Percentiles rank a stretch among this genome's conserved stretches.
Evolutionary conservation across 129 eudicot genomes (phyloP).

Genomic region (Sambucus nigra): DNA sequence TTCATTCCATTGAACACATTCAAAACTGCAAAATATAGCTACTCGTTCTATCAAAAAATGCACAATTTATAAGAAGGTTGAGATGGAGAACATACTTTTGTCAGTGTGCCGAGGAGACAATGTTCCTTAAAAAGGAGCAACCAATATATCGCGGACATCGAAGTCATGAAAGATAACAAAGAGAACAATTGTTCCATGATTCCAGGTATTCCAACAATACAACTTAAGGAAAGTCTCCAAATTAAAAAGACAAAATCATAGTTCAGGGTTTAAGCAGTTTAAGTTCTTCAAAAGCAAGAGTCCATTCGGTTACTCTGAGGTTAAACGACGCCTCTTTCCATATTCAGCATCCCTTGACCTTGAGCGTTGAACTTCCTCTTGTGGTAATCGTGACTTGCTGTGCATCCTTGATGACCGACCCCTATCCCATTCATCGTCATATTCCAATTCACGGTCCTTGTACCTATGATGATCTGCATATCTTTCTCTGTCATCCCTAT

Average conservation of each 20-base stretch:
- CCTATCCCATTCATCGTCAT: constrained; percentile 76
- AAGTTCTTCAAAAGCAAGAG: not conserved
- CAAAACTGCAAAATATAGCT: not conserved
- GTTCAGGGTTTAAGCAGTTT: constrained; percentile 9
- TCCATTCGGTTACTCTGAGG: constrained; percentile 40
- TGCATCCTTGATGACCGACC: constrained; percentile 62
- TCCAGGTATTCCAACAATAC: constrained; percentile 7
- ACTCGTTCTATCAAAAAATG: not conserved
- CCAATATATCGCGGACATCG: not conserved
- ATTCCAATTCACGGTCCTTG: constrained; percentile 53
- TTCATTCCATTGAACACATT: not conserved
- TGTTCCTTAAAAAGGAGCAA: constrained; percentile 6
- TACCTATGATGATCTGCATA: constrained; percentile 68
- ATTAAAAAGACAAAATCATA: constrained; percentile 16
- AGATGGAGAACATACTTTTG: constrained; percentile 6
- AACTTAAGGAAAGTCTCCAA: constrained; percentile 16
- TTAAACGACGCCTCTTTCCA: constrained; percentile 70
- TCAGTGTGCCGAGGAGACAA: constrained; percentile 9
- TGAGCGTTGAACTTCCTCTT: constrained; percentile 59
- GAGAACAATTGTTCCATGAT: not conserved
- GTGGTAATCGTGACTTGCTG: constrained; percentile 48
- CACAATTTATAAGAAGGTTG: not conserved
- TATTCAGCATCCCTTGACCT: constrained; percentile 79
- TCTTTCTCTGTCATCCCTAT: constrained; percentile 66
- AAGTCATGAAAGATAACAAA: constrained; percentile 7